phyloP scores from a whole-genome alignment of 1,284 basidiomycete genomes.

The Schizophyllum commune region DNA sequence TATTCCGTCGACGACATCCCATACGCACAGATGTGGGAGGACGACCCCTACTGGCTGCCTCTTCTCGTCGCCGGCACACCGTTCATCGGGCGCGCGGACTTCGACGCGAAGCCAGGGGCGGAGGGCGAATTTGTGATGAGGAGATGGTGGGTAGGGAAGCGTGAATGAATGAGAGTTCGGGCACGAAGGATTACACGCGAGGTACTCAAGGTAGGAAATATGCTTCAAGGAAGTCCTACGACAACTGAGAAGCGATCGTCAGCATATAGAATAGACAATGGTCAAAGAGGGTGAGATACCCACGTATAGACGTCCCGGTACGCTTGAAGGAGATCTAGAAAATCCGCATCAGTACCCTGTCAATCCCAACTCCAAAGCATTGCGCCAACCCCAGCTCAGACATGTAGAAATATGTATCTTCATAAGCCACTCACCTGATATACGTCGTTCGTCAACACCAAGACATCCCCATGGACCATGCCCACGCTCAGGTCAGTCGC shows the following conservation, averaged over 20 bases:
- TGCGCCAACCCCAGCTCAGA: too few species aligned
- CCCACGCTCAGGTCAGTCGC: neutral
- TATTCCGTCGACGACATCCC: slow-evolving; percentile 38
- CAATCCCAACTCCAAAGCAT: neutral
- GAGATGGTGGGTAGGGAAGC: slow-evolving; percentile 48
- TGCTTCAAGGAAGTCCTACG: neutral
- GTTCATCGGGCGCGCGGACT: slow-evolving; percentile 54
- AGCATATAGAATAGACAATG: neutral
- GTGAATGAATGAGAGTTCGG: too few species aligned
- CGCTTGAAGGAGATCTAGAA: neutral
- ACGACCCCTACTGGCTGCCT: slow-evolving; percentile 51
- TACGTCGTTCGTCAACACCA: neutral
- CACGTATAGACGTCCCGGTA: neutral
- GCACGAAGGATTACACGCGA: too few species aligned
- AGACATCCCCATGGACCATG: neutral
- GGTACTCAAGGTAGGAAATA: too few species aligned
- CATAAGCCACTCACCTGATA: neutral
- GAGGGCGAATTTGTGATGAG: slow-evolving; percentile 26
- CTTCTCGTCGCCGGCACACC: slow-evolving; percentile 36
- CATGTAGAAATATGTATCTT: too few species aligned
- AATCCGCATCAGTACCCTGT: neutral
- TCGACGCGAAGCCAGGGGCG: slow-evolving; percentile 21
- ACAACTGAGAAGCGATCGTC: neutral
- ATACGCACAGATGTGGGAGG: slow-evolving; percentile 52
- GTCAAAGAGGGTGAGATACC: neutral